Evolutionary conservation across 768 basidiomycete genomes (phyloP).

Genomic region (Pleurotus salmoneostramineus): DNA sequence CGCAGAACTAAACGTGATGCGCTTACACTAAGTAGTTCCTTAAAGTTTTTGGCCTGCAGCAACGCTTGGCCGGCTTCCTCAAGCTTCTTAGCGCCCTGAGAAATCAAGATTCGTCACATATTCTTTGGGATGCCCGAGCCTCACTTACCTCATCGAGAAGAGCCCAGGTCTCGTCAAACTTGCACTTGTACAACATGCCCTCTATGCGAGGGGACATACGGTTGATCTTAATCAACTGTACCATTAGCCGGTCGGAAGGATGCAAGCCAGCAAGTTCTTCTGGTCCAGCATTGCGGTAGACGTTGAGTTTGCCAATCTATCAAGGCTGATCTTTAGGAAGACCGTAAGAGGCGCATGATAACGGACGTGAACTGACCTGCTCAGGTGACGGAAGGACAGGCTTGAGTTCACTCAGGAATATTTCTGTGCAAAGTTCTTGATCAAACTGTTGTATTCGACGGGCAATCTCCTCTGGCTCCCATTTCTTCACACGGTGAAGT

Average conservation of each 20-base stretch:
- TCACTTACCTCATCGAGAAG: slow-evolving; percentile 79
- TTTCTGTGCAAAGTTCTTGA: slow-evolving; percentile 79
- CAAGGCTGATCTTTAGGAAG: slow-evolving; percentile 2
- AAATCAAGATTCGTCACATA: slow-evolving; percentile 2
- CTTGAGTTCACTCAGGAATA: slow-evolving; percentile 86
- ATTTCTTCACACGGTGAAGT: slow-evolving; percentile 79
- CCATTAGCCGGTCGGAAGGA: slow-evolving; percentile 94
- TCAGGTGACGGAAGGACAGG: slow-evolving; percentile 89
- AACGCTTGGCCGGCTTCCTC: slow-evolving; percentile 78
- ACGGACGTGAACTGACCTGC: slow-evolving; percentile 50
- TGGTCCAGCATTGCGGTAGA: slow-evolving; percentile 81
- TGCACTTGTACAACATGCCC: slow-evolving; percentile 91
- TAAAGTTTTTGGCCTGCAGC: slow-evolving; percentile 81
- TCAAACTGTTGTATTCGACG: slow-evolving; percentile 84
- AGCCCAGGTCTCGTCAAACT: slow-evolving; percentile 82
- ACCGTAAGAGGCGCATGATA: not conserved
- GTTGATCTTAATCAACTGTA: slow-evolving; percentile 92
- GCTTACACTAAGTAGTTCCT: slow-evolving; percentile 80
- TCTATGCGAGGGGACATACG: slow-evolving; percentile 84
- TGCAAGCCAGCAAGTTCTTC: slow-evolving; percentile 89
- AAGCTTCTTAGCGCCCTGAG: slow-evolving; percentile 75
- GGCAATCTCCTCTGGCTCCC: slow-evolving; percentile 85
- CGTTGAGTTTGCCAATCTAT: slow-evolving; percentile 84
- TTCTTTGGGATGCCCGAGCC: not conserved
- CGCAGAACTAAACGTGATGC: not conserved